Base-by-base conservation (phyloP, 495 filamentous ascomycete species). In the Neurospora hispaniola region DNA sequence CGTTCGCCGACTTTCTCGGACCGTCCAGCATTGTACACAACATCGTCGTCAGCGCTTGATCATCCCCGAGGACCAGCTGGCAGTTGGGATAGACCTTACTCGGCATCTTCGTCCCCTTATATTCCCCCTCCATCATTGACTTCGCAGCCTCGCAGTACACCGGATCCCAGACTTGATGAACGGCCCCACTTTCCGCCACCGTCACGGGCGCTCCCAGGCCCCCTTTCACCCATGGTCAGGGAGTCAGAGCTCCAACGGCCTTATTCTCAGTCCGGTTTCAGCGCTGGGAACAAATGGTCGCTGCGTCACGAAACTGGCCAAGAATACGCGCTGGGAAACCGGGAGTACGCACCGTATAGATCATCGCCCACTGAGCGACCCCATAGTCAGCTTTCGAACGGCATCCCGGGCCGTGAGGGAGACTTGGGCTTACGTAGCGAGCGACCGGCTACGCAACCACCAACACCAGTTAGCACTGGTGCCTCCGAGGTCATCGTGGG, bases 1-100 rank as follows among this genome's bases (percentile, higher is more conserved):
- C 82, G 82, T 71, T 85, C 85, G 43, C 80, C 84, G 27, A 62
- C 54, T 71, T 78, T 80, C 38, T 82, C 81, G 16, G 85, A 87
- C 44, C 81, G 83, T 66, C 81, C 80, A 11, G 81, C 80, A 72
- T 77, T 78, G 71, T 83, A 80, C 74, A 71, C 54, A 35, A 62
- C 83, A 72, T 71, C 80, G 14, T 70, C 72, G 8, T 86, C 85
- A 59, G 83, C 86, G 44, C 78, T 80, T 42, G 85, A 87, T 70
- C 78, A 79, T 72, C 81, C 84, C 20, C 80, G 75, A 46, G 76
- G 75, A 11, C 78, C 75, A 41, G 48, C 72, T 12, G 42, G 71
- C 42, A 23, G 46, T 39, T 72, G 59, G 39, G 81, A 82, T 46
- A 74, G 78, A 39, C 72, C 79, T 3, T 84, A 78, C 62, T 82